These are phyloP conservation scores for Aspergillus tanneri DNA, from an alignment of 2,329 filamentous ascomycete species.

Conservation along the genomic window DNA sequence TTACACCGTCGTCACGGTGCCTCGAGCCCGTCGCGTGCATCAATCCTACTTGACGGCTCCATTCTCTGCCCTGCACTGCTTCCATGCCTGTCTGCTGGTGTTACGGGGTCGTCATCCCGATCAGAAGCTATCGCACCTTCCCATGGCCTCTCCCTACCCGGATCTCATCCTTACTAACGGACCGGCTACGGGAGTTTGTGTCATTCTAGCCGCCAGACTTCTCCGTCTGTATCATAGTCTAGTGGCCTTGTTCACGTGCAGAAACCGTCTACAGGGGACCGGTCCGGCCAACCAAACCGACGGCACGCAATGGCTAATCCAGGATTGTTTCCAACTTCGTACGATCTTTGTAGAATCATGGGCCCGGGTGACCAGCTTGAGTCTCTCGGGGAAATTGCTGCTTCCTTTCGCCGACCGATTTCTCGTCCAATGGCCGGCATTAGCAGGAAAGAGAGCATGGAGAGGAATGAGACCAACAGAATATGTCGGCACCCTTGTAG, in stretches of 20 bases:
- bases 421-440: conserved; percentile 74
- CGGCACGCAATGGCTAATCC: conserved; percentile 18
- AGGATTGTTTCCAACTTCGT: conserved; percentile 57
- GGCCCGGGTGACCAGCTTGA: conserved; percentile 79
- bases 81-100: conserved; percentile 61
- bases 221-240: conserved; percentile 53
- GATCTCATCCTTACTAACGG: conserved; percentile 83
- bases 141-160: conserved; percentile 53
- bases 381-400: conserved; percentile 78
- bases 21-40: conserved; percentile 76
- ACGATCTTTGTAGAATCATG: conserved; percentile 90
- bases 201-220: conserved; percentile 59
- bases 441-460: conserved; percentile 52
- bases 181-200: conserved; percentile 80
- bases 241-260: conserved; percentile 13
- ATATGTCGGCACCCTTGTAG: conserved; percentile 41
- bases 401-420: conserved; percentile 71
- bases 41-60: conserved; percentile 75
- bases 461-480: conserved; percentile 39
- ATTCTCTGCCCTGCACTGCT: conserved; percentile 63
- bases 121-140: conserved; percentile 26
- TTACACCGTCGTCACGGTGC: conserved; percentile 67
- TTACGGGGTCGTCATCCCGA: conserved; percentile 46
- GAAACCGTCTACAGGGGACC: neutral
- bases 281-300: conserved; percentile 11